These are phyloP conservation scores for Avena insularis DNA, from an alignment of 176 grass and related monocot genomes.

Conservation along the genomic window DNA sequence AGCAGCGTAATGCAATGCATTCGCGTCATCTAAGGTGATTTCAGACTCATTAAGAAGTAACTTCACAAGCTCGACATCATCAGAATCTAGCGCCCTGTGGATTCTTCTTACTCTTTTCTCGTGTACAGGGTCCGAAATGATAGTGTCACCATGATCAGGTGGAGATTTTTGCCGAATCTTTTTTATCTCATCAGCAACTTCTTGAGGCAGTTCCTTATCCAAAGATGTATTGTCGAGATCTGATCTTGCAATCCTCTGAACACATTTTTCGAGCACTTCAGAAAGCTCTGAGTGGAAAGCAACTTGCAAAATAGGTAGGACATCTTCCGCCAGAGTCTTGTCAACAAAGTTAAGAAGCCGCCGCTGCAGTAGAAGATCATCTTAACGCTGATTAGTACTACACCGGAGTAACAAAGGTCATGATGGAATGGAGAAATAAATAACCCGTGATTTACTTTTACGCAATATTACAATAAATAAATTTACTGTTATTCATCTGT, in stretches of 20 bases:
- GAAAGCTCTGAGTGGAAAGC: slow-evolving; percentile 69
- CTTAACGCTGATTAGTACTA: slow-evolving; percentile 22
- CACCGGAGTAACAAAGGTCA: slow-evolving; percentile 2
- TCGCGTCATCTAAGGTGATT: slow-evolving; percentile 87
- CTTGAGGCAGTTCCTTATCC: slow-evolving; percentile 73
- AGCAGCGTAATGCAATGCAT: slow-evolving; percentile 89
- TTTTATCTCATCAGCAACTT: slow-evolving; percentile 70
- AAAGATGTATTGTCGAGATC: slow-evolving; percentile 82
- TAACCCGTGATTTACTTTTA: not conserved
- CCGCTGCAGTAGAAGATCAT: slow-evolving; percentile 64
- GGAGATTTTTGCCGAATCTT: slow-evolving; percentile 51
- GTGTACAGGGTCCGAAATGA: slow-evolving; percentile 55
- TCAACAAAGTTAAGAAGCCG: slow-evolving; percentile 94
- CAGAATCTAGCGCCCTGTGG: slow-evolving; percentile 85
- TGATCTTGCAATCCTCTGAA: slow-evolving; percentile 84
- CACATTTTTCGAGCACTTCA: slow-evolving; percentile 68
- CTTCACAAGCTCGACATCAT: slow-evolving; percentile 97
- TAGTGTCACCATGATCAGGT: slow-evolving; percentile 40
- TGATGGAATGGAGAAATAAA: slow-evolving; percentile 4
- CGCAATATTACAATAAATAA: not conserved
- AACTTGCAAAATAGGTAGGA: slow-evolving; percentile 79
- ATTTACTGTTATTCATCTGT: not conserved
- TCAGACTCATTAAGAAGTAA: slow-evolving; percentile 94
- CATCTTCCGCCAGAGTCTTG: slow-evolving; percentile 89
- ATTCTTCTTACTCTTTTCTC: slow-evolving; percentile 90